Percentiles rank a stretch among this genome's conserved stretches.
Conservation (phyloP, 2,329 filamentous ascomycete genomes). For the Alternaria conjuncta region DNA sequence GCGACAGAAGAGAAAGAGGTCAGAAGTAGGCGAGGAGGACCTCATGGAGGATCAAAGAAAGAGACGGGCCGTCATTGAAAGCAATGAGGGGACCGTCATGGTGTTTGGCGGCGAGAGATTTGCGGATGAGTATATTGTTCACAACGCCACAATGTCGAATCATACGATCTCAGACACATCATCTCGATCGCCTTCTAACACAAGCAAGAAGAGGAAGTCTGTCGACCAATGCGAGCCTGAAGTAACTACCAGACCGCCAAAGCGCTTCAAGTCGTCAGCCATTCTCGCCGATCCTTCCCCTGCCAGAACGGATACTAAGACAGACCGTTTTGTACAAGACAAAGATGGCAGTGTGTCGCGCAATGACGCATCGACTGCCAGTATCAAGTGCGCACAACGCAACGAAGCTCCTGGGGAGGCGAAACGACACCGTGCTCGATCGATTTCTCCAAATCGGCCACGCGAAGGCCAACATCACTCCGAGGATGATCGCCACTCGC, state of each 20-base stretch:
- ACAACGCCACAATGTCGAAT: not conserved
- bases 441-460: not conserved
- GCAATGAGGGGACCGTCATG: not conserved
- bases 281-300: not conserved
- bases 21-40: not conserved
- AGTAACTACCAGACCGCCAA: not conserved
- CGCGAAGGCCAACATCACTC: not conserved
- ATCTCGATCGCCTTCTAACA: not conserved
- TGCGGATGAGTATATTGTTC: not conserved
- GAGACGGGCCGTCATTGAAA: not conserved
- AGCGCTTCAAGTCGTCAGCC: not conserved
- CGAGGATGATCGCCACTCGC: too few relatives aligned
- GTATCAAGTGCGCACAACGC: not conserved
- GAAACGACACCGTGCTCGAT: not conserved
- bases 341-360: not conserved
- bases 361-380: not conserved
- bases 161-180: not conserved
- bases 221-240: not conserved
- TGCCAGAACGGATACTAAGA: not conserved
- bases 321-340: not conserved
- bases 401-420: too few relatives aligned
- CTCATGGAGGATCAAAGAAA: rapidly evolving
- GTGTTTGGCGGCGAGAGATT: not conserved
- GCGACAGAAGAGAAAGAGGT: not conserved
- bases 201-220: not conserved